phyloP scores from a whole-genome alignment of 257 asterid genomes.

The Petrea volubilis region DNA sequence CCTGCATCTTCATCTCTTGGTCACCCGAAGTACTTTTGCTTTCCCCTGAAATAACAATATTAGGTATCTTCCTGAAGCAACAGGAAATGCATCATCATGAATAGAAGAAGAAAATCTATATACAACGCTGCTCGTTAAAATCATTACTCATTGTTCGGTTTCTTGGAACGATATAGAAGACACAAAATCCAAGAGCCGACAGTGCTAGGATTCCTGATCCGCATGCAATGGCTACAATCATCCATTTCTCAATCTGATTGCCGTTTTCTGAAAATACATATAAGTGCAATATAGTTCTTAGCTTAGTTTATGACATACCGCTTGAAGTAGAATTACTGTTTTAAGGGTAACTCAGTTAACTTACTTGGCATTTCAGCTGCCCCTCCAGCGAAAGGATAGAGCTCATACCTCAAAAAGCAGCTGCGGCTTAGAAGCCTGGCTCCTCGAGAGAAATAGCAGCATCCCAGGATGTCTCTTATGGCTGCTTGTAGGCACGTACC shows the following conservation, averaged over 20 bases:
- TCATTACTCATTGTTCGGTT: not conserved
- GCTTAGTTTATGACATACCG: not conserved
- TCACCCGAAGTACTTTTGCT: too few relatives aligned
- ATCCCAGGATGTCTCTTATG: not conserved
- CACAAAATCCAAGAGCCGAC: not conserved
- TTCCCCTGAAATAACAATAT: conserved; percentile 1
- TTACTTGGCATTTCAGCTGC: conserved; percentile 20
- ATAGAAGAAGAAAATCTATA: not conserved
- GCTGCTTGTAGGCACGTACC: not conserved
- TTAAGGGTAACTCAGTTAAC: not conserved
- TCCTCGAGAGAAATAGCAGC: not conserved
- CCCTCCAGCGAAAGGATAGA: not conserved
- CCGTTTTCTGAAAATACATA: conserved; percentile 6
- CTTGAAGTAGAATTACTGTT: not conserved
- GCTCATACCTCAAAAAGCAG: conserved; percentile 21
- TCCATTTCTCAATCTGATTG: not conserved
- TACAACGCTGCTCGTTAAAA: not conserved
- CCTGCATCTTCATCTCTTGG: not conserved
- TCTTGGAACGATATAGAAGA: not conserved
- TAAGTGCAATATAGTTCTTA: not conserved
- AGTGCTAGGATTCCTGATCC: conserved; percentile 8
- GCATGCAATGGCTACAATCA: conserved; percentile 7
- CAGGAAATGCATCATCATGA: not conserved
- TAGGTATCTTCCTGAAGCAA: not conserved
- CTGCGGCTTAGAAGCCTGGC: conserved; percentile 18